Evolutionary conservation across 208 protist genomes (phyloP), one percentile per base, ranked within the genome.

Genomic region (Zelonia costaricensis): DNA sequence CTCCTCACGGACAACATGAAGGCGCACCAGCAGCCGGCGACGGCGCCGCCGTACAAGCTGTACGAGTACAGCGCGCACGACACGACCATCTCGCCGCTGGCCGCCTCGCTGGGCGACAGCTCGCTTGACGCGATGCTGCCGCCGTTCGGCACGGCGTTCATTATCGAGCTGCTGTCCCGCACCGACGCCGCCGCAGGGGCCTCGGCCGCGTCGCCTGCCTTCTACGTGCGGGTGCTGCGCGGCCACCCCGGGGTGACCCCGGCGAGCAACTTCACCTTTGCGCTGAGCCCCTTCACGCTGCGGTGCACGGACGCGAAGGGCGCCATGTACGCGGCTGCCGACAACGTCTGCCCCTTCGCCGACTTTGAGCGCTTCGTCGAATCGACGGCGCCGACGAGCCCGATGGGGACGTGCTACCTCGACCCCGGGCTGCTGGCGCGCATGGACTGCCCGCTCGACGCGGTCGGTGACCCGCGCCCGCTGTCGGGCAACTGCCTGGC

Each of bases 31-130:
- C 44, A 65, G 18, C 33, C 33, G 33, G 25, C 38, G 1, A 63
- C 43, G 20, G 48, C 65, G n/a, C 61, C 66, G 45, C n/a, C 54
- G 39, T 63, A 76, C 74, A 75, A 74, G 38, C 53, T 92, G 46
- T 76, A 80, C 38, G 62, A 92, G 58, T 92, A 92, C 81, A 92
- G 85, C 44, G 76, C 78, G 8, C 81, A 92, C 69, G 85, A 88
- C 76, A 86, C 63, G 35, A 86, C 81, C 5, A 59, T 92, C 45
- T 53, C 69, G 13, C 76, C 85, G 23, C 63, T 88, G 23, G 63
- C 79, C 27, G 62, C 66, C 8, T 82, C 78, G 3, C 67, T 92
- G 3, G 76, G 75, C 31, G 76, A 83, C 43, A 75, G 44, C 36
- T 76, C 72, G 7, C 30, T 45, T 15, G 61, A 57, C n/a, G 69